phyloP scores from a whole-genome alignment of 169 alveolate species.

The Plasmodium falciparum region DNA sequence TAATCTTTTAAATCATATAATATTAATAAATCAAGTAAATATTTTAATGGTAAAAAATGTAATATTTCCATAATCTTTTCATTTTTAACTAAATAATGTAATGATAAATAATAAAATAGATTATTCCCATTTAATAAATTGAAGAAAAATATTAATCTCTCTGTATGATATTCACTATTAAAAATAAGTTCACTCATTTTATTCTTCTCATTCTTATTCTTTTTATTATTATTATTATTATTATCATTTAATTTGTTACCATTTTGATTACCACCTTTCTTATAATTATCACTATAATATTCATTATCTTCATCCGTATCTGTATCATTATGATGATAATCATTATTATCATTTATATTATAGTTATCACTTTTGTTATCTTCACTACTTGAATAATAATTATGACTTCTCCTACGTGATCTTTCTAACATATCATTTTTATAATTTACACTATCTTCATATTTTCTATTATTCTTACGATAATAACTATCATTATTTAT shows the following conservation, averaged over 20 bases:
- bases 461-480: not conserved
- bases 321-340: not conserved
- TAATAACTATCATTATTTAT: too few relatives aligned
- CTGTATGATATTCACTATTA: conserved; percentile 48
- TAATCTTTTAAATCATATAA: conserved; percentile 67
- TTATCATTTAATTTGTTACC: not conserved
- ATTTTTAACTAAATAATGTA: conserved; percentile 50
- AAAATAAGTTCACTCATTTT: not conserved
- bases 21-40: conserved; percentile 53
- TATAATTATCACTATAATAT: not conserved
- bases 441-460: not conserved
- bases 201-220: not conserved
- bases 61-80: conserved; percentile 62
- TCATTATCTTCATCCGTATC: not conserved
- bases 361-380: not conserved
- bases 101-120: conserved; percentile 56
- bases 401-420: conserved; percentile 13
- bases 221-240: not conserved
- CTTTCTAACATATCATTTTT: not conserved
- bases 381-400: conserved; percentile 5
- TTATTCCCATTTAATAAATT: conserved; percentile 66
- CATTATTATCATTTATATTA: conserved; percentile 1
- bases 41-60: conserved; percentile 51
- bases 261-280: not conserved
- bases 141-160: conserved; percentile 47